These are phyloP conservation scores for Harringtonia aguacate DNA, from an alignment of 2,329 filamentous ascomycete species.

Conservation along the genomic window DNA sequence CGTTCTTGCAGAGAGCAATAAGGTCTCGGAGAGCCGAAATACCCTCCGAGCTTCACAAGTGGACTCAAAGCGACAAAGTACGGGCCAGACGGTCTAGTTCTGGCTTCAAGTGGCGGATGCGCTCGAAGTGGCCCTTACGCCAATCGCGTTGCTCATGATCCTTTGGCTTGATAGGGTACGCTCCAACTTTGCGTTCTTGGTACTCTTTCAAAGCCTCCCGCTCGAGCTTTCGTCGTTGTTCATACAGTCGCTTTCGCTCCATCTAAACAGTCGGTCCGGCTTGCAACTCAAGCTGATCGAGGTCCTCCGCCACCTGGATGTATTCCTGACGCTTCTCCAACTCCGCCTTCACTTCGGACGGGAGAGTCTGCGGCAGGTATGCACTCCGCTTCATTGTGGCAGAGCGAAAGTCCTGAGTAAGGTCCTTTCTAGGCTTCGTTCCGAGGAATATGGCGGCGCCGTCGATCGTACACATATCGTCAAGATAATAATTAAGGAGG, in stretches of 20 bases:
- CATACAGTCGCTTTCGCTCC: not conserved
- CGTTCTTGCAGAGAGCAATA: not conserved
- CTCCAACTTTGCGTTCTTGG: not conserved
- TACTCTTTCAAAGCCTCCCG: not conserved
- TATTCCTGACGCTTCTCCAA: not conserved
- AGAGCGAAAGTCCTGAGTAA: conserved; percentile 3
- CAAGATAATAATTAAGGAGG: not conserved
- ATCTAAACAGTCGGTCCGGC: not conserved
- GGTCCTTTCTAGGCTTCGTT: not conserved
- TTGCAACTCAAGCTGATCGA: not conserved
- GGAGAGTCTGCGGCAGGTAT: not conserved
- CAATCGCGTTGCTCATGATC: not conserved
- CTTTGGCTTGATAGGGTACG: not conserved
- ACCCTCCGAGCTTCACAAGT: not conserved
- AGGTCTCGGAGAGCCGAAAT: conserved; percentile 1
- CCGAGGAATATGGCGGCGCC: not conserved
- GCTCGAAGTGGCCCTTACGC: not conserved
- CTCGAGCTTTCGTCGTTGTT: conserved; percentile 1
- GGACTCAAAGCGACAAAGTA: not conserved
- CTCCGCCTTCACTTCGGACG: not conserved
- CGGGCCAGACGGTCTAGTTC: not conserved
- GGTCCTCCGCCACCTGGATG: not conserved
- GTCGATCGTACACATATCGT: conserved; percentile 2
- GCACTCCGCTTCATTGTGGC: not conserved
- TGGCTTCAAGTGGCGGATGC: not conserved